Percentiles rank a stretch among this genome's conserved stretches.
Conservation (phyloP, 169 alveolate genomes). For the Neospora caninum region DNA sequence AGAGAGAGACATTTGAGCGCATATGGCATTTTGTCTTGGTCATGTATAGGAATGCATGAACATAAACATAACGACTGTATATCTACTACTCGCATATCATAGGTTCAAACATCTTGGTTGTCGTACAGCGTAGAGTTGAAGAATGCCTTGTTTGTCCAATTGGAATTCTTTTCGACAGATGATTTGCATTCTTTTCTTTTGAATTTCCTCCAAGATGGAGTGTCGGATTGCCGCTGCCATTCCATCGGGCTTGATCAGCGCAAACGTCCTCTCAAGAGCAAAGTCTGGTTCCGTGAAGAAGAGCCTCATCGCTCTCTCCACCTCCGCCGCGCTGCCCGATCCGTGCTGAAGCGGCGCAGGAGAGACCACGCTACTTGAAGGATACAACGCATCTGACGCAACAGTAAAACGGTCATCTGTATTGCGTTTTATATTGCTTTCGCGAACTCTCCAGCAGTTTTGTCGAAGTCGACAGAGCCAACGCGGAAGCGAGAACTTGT, state of each 20-base stretch:
- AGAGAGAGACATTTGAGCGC: too few relatives aligned
- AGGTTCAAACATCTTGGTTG: background rate
- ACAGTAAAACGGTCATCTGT: too few relatives aligned
- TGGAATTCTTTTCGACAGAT: background rate
- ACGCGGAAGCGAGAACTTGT: too few relatives aligned
- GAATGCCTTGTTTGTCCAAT: background rate
- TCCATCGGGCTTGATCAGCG: constrained; percentile 37
- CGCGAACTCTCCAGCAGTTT: too few relatives aligned
- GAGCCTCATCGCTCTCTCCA: background rate
- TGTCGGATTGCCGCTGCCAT: background rate
- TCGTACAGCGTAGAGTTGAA: background rate
- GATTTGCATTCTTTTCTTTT: background rate
- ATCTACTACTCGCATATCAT: too few relatives aligned
- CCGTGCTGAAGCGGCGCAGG: background rate
- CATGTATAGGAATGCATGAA: too few relatives aligned
- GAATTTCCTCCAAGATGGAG: background rate
- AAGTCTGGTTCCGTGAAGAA: background rate
- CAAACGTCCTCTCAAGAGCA: constrained; percentile 14
- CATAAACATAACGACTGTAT: too few relatives aligned
- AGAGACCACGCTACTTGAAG: too few relatives aligned
- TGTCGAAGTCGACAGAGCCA: too few relatives aligned
- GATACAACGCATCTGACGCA: too few relatives aligned
- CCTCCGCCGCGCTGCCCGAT: background rate
- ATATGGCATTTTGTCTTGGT: too few relatives aligned
- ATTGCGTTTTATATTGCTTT: too few relatives aligned